These are phyloP conservation scores for Aspergillus kassunensis DNA, from an alignment of 495 filamentous ascomycete species.

Conservation along the genomic window DNA sequence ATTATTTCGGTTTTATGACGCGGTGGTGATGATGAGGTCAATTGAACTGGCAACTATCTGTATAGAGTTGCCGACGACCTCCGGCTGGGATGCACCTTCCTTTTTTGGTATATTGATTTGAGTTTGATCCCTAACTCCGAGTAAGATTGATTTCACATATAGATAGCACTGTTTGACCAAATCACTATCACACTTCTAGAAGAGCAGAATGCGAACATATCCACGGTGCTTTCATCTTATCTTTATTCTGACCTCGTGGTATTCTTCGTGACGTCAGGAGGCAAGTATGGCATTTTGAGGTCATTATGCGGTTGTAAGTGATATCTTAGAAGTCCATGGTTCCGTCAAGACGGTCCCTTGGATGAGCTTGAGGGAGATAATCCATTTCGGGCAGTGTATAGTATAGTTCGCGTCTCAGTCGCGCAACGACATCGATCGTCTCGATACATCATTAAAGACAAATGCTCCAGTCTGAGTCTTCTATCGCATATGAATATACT, in stretches of 20 bases:
- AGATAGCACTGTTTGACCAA: too few relatives aligned
- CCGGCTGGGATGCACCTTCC: constrained; percentile 8
- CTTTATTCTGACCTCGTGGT: constrained; percentile 1
- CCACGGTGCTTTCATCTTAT: neutral
- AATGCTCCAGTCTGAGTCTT: too few relatives aligned
- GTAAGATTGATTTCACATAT: neutral
- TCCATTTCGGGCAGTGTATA: neutral
- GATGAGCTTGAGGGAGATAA: neutral
- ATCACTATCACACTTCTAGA: too few relatives aligned
- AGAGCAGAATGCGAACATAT: too few relatives aligned
- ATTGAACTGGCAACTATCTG: neutral
- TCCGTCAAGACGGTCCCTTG: neutral
- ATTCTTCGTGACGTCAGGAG: constrained; percentile 22
- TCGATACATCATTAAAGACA: too few relatives aligned
- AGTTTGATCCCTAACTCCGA: too few relatives aligned
- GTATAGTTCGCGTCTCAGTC: neutral
- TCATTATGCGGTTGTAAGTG: constrained; percentile 15
- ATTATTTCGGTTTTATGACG: neutral
- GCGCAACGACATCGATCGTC: too few relatives aligned
- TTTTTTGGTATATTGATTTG: neutral
- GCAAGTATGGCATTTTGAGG: constrained; percentile 17
- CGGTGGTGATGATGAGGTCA: neutral
- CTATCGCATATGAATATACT: constrained; percentile 13
- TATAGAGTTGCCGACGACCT: neutral
- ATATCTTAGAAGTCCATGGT: constrained; percentile 1